Percentiles rank a stretch among this genome's conserved stretches.
Evolutionary conservation across 306 rosid genomes (phyloP).

Genomic region (Potentilla sterilis): DNA sequence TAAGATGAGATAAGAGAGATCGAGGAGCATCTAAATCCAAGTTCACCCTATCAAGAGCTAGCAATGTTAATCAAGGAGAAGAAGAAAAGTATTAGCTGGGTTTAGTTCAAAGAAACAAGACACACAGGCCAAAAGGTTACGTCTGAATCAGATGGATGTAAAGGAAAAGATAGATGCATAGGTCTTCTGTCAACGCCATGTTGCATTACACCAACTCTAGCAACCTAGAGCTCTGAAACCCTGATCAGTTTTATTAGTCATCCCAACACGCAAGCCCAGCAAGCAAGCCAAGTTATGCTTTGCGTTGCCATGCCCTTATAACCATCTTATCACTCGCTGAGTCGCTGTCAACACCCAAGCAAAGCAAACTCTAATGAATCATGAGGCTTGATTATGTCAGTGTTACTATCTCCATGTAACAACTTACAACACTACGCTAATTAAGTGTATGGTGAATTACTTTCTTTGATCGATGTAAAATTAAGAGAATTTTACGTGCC

Average conservation of each 20-base stretch:
- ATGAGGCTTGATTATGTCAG: neutral
- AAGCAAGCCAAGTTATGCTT: slow-evolving; percentile 6
- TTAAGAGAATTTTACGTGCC: neutral
- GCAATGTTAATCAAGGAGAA: neutral
- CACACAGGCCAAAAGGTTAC: slow-evolving; percentile 31
- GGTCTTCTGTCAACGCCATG: slow-evolving; percentile 31
- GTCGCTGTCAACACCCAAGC: neutral
- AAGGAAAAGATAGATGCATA: slow-evolving; percentile 36
- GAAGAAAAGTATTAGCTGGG: slow-evolving; percentile 11
- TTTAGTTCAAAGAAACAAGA: slow-evolving; percentile 18
- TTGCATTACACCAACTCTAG: slow-evolving; percentile 27
- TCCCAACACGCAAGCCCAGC: slow-evolving; percentile 8
- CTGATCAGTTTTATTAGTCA: slow-evolving; percentile 13
- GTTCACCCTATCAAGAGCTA: neutral
- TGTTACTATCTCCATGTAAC: neutral
- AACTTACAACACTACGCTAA: neutral
- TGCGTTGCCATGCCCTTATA: neutral
- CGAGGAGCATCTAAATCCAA: slow-evolving; percentile 5
- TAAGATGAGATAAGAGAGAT: neutral
- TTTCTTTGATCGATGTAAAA: neutral
- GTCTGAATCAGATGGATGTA: slow-evolving; percentile 41
- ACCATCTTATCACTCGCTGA: slow-evolving; percentile 2
- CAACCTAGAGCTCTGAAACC: neutral
- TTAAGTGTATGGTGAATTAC: neutral
- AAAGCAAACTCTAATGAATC: neutral